Conservation (phyloP, 768 basidiomycete species). For the Steccherinum ochraceum region DNA sequence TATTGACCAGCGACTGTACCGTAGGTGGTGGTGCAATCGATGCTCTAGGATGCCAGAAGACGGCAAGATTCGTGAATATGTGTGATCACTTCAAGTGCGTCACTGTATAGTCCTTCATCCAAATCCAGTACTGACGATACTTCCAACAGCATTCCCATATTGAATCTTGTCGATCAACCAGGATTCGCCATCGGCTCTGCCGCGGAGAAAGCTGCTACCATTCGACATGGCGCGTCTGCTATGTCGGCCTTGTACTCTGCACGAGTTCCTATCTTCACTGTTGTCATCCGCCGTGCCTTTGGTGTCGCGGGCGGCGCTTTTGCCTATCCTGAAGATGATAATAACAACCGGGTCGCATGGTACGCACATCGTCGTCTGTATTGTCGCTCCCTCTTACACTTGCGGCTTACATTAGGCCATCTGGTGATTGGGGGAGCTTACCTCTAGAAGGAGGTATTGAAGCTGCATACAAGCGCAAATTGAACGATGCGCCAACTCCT, state of each 20-base stretch:
- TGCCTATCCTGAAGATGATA: constrained; percentile 8
- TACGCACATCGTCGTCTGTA: not conserved
- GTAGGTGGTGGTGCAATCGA: constrained; percentile 11
- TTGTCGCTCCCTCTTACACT: not conserved
- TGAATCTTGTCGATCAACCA: constrained; percentile 14
- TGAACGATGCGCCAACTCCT: constrained; percentile 7
- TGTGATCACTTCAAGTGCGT: constrained; percentile 14
- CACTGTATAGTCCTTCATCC: not conserved
- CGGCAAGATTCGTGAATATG: constrained; percentile 13
- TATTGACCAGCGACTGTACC: constrained; percentile 12
- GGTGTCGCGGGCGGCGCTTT: constrained; percentile 14
- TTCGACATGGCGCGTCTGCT: constrained; percentile 8
- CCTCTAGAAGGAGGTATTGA: constrained; percentile 14
- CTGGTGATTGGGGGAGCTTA: constrained; percentile 15
- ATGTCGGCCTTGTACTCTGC: constrained; percentile 13
- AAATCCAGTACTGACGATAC: not conserved
- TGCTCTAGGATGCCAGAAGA: constrained; percentile 11
- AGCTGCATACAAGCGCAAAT: constrained; percentile 14
- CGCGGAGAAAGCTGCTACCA: constrained; percentile 10
- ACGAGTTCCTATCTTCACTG: constrained; percentile 9
- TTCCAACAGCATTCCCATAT: constrained; percentile 6
- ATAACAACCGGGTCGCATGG: constrained; percentile 13
- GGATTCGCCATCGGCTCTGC: constrained; percentile 12
- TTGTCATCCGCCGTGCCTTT: constrained; percentile 10
- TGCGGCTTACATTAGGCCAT: constrained; percentile 5